Conservation (phyloP, 2,329 filamentous ascomycete species). For the Epicoccum sorghinum region DNA sequence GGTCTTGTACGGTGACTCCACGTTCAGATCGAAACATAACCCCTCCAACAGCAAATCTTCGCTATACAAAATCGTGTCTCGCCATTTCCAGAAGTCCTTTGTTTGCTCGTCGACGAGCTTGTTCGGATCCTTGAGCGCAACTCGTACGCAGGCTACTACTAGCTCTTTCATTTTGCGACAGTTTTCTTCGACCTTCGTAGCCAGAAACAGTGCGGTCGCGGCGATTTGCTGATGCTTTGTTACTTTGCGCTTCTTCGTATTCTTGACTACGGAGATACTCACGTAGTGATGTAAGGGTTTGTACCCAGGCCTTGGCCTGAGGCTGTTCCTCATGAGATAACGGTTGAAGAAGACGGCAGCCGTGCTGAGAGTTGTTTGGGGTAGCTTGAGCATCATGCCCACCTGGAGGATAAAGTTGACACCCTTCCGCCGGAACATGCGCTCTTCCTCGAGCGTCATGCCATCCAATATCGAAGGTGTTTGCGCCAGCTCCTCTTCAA, state of each 20-base stretch:
- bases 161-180: conserved; percentile 94
- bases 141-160: conserved; percentile 89
- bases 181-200: conserved; percentile 97
- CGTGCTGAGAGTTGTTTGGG: conserved; percentile 89
- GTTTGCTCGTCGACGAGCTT: conserved; percentile 94
- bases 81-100: conserved; percentile 98
- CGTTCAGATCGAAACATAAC: conserved; percentile 90
- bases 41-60: conserved; percentile 92
- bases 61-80: conserved; percentile 88
- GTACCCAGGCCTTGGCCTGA: conserved; percentile 71
- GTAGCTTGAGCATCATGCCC: conserved; percentile 88
- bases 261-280: conserved; percentile 16
- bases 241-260: background rate
- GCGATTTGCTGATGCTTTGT: conserved; percentile 69
- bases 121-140: conserved; percentile 91
- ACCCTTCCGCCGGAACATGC: conserved; percentile 82
- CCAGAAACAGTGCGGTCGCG: conserved; percentile 88
- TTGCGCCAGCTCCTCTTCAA: conserved; percentile 77
- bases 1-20: conserved; percentile 85
- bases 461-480: conserved; percentile 87
- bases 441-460: conserved; percentile 76
- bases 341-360: conserved; percentile 94
- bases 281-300: conserved; percentile 83
- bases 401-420: conserved; percentile 97
- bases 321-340: conserved; percentile 89